Evolutionary conservation across 768 basidiomycete genomes (phyloP), one percentile per base, ranked within the genome.

Genomic region (Agaricus sinodeliciosus): DNA sequence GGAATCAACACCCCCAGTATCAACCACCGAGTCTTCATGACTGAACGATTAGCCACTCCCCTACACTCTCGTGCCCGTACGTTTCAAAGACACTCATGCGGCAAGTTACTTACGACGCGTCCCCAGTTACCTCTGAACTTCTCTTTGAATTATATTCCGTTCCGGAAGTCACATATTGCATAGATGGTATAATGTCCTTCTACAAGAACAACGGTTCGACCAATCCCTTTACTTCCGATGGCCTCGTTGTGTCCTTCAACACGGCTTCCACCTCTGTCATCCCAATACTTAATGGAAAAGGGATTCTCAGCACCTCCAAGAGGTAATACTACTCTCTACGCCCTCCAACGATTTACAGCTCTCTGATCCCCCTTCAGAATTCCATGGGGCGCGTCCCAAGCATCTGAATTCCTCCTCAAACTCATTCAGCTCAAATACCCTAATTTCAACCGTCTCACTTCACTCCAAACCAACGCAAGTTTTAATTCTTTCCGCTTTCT

Each of bases 391-490:
- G 82, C 87, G 22, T 80, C 83, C 2, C 94, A 97, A 61, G 82
- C 92, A 0, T 82, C 90, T 0, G 96, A 99, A 51, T 89, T 96
- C 62, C 77, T 97, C 47, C 81, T 94, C 55, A 96, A 94, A 63
- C 82, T 95, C 18, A 84, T 94, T 39, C 94, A 97, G 63, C 79
- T 98, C 34, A 99, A 98, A 67, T 96, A 98, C 64, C 88, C 95
- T 25, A 86, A 77, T 43, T 98, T 98, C 65, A 88, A 87, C 1
- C 84, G 91, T 40, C 81, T 97, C 9, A 88, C 88, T 0, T 63
- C 79, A 13, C 63, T 73, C 0, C 95, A 97, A 60, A 81, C 92
- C 4, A 86, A 79, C 12, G 93, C 94, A 65, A 55, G 76, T 69
- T 3, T 56, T 49, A 44, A 31, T n/a, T 15, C 40, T 28, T 49